Conservation (phyloP, 2,329 filamentous ascomycete species). For the Hypoxylon sp. region DNA sequence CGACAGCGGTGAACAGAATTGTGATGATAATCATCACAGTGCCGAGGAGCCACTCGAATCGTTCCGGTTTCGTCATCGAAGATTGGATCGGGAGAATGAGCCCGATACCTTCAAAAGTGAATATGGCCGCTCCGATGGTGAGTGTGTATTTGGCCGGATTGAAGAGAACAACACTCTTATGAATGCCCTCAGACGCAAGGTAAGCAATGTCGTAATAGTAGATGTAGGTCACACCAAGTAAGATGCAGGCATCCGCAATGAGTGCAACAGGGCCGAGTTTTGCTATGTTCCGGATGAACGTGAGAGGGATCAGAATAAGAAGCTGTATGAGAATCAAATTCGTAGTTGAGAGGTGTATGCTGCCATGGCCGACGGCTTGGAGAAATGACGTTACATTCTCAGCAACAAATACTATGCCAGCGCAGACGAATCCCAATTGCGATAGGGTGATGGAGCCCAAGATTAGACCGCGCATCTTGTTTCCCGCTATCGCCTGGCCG, state of each 20-base stretch:
- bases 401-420: slow-evolving; percentile 81
- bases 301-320: slow-evolving; percentile 73
- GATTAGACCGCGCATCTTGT: slow-evolving; percentile 73
- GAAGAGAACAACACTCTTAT: slow-evolving; percentile 74
- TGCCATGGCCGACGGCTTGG: slow-evolving; percentile 68
- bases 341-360: slow-evolving; percentile 65
- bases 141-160: slow-evolving; percentile 77
- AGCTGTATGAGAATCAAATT: slow-evolving; percentile 76
- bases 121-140: slow-evolving; percentile 80
- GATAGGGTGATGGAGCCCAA: slow-evolving; percentile 79
- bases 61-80: slow-evolving; percentile 77
- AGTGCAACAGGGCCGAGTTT: slow-evolving; percentile 78
- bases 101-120: slow-evolving; percentile 83
- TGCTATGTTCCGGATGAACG: slow-evolving; percentile 80
- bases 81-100: slow-evolving; percentile 82
- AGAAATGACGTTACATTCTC: slow-evolving; percentile 79
- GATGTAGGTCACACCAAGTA: slow-evolving; percentile 78
- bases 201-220: slow-evolving; percentile 76
- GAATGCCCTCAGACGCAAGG: slow-evolving; percentile 68
- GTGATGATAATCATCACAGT: slow-evolving; percentile 81
- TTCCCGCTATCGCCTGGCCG: slow-evolving; percentile 74
- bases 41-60: slow-evolving; percentile 75
- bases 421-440: slow-evolving; percentile 82
- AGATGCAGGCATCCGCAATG: slow-evolving; percentile 78
- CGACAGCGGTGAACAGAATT: slow-evolving; percentile 78